Base-by-base conservation (phyloP, 1,284 basidiomycete genomes). In the Ustilago bromivora region DNA sequence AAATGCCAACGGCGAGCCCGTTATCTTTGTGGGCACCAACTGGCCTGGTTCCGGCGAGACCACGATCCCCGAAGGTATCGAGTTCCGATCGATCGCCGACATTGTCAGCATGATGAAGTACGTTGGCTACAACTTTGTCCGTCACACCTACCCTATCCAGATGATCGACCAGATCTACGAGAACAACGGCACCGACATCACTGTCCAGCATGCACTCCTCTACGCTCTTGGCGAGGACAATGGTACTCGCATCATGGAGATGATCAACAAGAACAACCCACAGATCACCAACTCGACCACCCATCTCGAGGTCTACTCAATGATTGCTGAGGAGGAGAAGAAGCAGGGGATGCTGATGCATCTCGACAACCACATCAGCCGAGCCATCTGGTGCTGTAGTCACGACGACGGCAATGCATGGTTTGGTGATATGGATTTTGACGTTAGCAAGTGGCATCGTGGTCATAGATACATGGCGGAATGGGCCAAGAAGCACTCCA, bases 121-220 rank as follows among this genome's bases (percentile, higher is more conserved):
- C 15, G 66, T 69, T 10, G 70, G 70, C 36, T 72, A 72, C 70
- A 76, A 76, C 57, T 76, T 76, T 66, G 70, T 72, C 5, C 74
- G 74, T 13, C 66, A 72, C 57, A 69, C 66, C 13, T 77, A 73
- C 47, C 56, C 75, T 2, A 77, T 77, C 40, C 60, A 77, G 64
- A 72, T 77, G 70, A 66, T 77, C 63, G 75, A 77, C 57, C 63
- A 77, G 66, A 73, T 77, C 70, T 77, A 77, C 56, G 70, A 72
- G 13, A 71, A 71, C 56, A 47, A 59, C 19, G 70, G 70, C 15
- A 46, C 43, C 13, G 75, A 77, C 53, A 59, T 77, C 49, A 66
- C 69, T 10, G 55, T 77, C 3, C 47, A 66, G n/a, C 40, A 57
- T 15, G 56, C 75, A 0, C 49, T 77, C 23, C 41, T 66, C 10